Conservation (phyloP, 441 rosid species). For the Euphorbia celastroides region DNA sequence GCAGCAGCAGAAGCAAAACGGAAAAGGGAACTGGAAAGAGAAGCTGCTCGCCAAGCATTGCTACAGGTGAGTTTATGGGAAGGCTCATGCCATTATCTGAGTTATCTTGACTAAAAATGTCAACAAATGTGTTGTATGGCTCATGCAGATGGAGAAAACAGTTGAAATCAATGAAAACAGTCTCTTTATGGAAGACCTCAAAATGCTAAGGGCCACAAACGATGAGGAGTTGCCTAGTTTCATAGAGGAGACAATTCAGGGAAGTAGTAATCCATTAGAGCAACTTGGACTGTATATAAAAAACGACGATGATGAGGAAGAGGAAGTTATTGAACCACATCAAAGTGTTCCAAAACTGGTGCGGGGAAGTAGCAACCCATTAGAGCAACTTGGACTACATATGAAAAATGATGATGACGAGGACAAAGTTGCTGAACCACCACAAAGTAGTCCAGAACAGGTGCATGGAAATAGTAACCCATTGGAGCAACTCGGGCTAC, state of each 20-base stretch:
- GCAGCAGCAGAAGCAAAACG: conserved; percentile 75
- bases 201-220: conserved; percentile 53
- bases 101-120: not conserved
- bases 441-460: too few relatives aligned
- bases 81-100: not conserved
- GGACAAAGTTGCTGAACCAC: too few relatives aligned
- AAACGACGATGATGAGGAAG: conserved; percentile 76
- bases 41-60: conserved; percentile 85
- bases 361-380: too few relatives aligned
- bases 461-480: conserved; percentile 67
- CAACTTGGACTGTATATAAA: conserved; percentile 81
- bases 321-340: conserved; percentile 41
- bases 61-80: conserved; percentile 39
- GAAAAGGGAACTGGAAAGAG: conserved; percentile 78
- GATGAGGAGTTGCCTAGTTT: conserved; percentile 45
- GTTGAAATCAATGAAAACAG: conserved; percentile 80
- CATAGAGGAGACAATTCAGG: conserved; percentile 53
- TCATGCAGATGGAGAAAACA: conserved; percentile 83
- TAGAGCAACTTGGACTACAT: too few relatives aligned
- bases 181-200: conserved; percentile 72
- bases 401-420: too few relatives aligned
- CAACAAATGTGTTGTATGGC: conserved; percentile 4
- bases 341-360: too few relatives aligned
- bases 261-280: conserved; percentile 66
- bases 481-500: conserved; percentile 72